Base-by-base conservation (phyloP, 2,329 filamentous ascomycete genomes). In the Taxawa tesnikishii region DNA sequence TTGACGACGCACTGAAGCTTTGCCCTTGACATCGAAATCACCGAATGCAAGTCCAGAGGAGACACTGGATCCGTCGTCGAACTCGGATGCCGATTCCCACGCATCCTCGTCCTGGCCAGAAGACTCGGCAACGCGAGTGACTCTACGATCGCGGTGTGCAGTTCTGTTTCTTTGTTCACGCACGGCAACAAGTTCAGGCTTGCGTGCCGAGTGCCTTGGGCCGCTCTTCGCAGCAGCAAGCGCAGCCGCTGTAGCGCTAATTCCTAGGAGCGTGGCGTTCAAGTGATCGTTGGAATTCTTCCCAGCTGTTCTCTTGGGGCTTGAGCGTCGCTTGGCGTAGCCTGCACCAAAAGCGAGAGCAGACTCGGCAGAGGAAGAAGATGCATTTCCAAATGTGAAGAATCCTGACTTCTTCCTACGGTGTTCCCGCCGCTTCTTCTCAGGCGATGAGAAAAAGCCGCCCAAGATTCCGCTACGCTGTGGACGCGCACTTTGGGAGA, bases 1-100 rank as follows among this genome's bases (percentile, higher is more conserved):
- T 40, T 62, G 51, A 23, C 51, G 53, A 17, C 50, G 43, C 43
- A 48, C 51, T 31, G 54, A 55, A 10, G 17, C 31, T 17, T 51
- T 55, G 31, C 47, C 43, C 16, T 51, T 54, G 34, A 46, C 43
- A 15, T 51, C 48, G 19, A 55, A 55, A 28, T 62, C 64, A 26
- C 75, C 76, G 43, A 76, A 81, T 2, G 75, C 74, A 33, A 81
- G 62, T 15, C 57, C 71, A 17, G 67, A 70, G 43, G 69, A 66
- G 28, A 66, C 56, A 48, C 67, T 73, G 19, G 59, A 65, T n/a
- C 59, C 58, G 26, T 67, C 63, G 26, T 68, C 67, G 14, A 64
- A 66, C 17, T 69, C 69, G 28, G 67, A 66, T n/a, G 64, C 63
- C 38, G 71, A 70, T 40, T 73, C 67, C 72, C 72, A 76, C 13